These are phyloP conservation scores for Larix sibirica DNA, from an alignment of 83 land plant species.

Conservation along the genomic window DNA sequence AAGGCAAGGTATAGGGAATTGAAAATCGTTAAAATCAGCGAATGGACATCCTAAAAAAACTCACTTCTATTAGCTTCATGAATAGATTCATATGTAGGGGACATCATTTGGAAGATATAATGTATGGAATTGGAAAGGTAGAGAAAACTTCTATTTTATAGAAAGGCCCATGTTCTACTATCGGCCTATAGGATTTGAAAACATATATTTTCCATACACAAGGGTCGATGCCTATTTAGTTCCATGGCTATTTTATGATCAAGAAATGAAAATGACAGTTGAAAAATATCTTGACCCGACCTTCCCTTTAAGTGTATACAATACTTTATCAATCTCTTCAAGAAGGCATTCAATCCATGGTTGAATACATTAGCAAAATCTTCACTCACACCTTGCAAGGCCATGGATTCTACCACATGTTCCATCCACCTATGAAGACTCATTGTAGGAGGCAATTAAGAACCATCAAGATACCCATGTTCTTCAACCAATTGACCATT, in stretches of 20 bases:
- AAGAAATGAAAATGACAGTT: constrained; percentile 30
- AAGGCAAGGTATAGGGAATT: too few species aligned
- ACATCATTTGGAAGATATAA: too few species aligned
- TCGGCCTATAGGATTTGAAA: too few species aligned
- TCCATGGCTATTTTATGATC: constrained; percentile 60
- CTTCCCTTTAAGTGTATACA: constrained; percentile 44
- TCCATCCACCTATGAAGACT: constrained; percentile 59
- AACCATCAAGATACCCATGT: constrained; percentile 18
- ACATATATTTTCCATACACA: constrained; percentile 41
- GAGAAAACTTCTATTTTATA: too few species aligned
- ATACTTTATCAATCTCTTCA: constrained; percentile 59
- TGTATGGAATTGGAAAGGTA: too few species aligned
- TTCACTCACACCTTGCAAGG: constrained; percentile 52
- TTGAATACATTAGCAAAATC: constrained; percentile 69
- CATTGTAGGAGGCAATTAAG: constrained; percentile 49
- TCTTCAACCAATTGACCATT: background rate
- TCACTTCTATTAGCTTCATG: too few species aligned
- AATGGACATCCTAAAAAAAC: too few species aligned
- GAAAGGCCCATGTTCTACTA: too few species aligned
- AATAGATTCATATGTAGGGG: too few species aligned
- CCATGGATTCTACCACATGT: constrained; percentile 51
- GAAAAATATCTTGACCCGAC: constrained; percentile 23
- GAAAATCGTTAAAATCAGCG: too few species aligned
- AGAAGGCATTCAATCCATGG: constrained; percentile 53
- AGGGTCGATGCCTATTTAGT: constrained; percentile 38